Percentiles rank a stretch among this genome's conserved stretches.
Conservation (phyloP, 371 early-diverging fungal species). For the Rhizopus stolonifer region DNA sequence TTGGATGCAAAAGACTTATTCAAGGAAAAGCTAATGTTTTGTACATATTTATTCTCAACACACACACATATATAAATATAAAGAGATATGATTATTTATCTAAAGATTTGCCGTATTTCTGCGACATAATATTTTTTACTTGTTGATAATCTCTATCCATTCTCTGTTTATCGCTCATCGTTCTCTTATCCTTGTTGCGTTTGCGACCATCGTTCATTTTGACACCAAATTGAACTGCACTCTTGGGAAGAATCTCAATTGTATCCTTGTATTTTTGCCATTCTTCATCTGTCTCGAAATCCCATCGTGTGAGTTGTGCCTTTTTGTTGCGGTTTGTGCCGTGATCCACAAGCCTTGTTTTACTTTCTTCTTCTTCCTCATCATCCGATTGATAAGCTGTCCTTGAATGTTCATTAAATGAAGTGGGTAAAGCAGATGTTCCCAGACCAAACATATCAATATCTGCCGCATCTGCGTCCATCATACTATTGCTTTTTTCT, state of each 20-base stretch:
- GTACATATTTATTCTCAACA: not conserved
- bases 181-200: conserved; percentile 51
- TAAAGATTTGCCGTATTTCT: conserved; percentile 54
- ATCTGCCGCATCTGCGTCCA: conserved; percentile 45
- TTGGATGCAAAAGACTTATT: conserved; percentile 40
- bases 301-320: conserved; percentile 69
- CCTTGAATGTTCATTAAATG: conserved; percentile 41
- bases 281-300: conserved; percentile 79
- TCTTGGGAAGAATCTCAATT: conserved; percentile 71
- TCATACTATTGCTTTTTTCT: conserved; percentile 10
- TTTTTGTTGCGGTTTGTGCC: conserved; percentile 71
- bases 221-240: conserved; percentile 77
- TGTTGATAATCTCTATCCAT: conserved; percentile 69
- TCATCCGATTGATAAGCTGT: conserved; percentile 59
- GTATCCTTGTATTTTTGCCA: conserved; percentile 71
- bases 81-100: conserved; percentile 8
- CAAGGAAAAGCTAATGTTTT: not conserved
- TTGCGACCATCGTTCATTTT: conserved; percentile 73
- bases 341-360: conserved; percentile 60
- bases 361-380: conserved; percentile 32
- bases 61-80: not conserved
- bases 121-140: conserved; percentile 66
- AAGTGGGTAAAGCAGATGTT: conserved; percentile 45
- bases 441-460: conserved; percentile 50
- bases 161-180: conserved; percentile 57